Percentiles rank a stretch among this genome's conserved stretches.
Evolutionary conservation across 2,329 filamentous ascomycete species (phyloP).

Genomic region (Cryphonectria nitschkei): DNA sequence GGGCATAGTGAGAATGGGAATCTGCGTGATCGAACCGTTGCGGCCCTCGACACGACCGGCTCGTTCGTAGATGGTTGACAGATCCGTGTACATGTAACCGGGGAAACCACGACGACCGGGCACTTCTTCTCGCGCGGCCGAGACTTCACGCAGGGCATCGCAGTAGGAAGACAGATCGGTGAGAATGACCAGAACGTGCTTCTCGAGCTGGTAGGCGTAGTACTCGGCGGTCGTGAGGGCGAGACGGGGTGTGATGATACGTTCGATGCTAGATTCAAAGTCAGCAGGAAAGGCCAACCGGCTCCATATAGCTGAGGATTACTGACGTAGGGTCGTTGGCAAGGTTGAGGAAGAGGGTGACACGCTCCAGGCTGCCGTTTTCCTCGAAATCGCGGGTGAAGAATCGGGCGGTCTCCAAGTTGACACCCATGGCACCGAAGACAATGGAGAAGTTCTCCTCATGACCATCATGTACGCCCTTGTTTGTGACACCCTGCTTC

Average conservation of each 20-base stretch:
- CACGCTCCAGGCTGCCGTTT: slow-evolving; percentile 97
- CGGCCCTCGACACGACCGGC: slow-evolving; percentile 95
- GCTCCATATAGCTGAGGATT: background rate
- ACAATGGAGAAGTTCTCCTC: slow-evolving; percentile 99
- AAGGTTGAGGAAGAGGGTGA: slow-evolving; percentile 97
- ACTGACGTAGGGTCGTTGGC: slow-evolving; percentile 96
- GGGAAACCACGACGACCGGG: slow-evolving; percentile 98
- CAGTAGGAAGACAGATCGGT: slow-evolving; percentile 98
- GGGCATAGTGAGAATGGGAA: slow-evolving; percentile 98
- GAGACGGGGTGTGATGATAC: slow-evolving; percentile 98
- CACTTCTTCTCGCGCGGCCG: slow-evolving; percentile 96
- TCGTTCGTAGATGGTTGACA: slow-evolving; percentile 99
- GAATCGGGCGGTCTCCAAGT: slow-evolving; percentile 97
- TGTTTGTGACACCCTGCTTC: slow-evolving; percentile 76
- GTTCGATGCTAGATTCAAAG: slow-evolving; percentile 74
- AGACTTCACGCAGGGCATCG: slow-evolving; percentile 97
- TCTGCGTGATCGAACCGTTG: slow-evolving; percentile 98
- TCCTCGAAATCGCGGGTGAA: slow-evolving; percentile 99
- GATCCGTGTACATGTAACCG: slow-evolving; percentile 99
- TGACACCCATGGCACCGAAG: slow-evolving; percentile 99
- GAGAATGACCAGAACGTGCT: slow-evolving; percentile 98
- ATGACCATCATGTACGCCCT: slow-evolving; percentile 94
- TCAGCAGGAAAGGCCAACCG: slow-evolving; percentile 24
- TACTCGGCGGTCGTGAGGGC: slow-evolving; percentile 98
- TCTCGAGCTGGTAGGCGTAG: slow-evolving; percentile 99